These are phyloP conservation scores for Adansonia gregorii DNA, from an alignment of 441 rosid species.

Conservation along the genomic window DNA sequence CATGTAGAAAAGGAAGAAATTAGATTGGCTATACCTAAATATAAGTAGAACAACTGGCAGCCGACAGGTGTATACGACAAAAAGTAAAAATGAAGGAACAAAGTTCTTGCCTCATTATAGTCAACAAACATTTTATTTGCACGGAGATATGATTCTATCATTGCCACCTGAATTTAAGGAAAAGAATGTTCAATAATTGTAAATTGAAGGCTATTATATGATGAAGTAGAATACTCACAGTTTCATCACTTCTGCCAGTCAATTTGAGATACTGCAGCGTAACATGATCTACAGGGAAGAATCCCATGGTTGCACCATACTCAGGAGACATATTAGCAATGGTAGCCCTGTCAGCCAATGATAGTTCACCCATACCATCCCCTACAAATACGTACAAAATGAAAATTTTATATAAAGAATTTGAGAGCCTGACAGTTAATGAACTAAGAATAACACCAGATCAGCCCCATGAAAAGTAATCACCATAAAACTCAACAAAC, in stretches of 20 bases:
- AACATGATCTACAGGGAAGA: slow-evolving; percentile 99
- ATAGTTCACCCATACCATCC: slow-evolving; percentile 86
- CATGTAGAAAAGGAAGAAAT: neutral
- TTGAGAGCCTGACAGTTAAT: neutral
- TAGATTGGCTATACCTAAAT: neutral
- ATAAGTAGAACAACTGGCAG: neutral
- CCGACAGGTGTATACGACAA: neutral
- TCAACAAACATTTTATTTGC: slow-evolving; percentile 97
- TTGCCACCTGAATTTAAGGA: slow-evolving; percentile 62
- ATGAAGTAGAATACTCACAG: slow-evolving; percentile 54
- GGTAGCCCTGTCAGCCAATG: slow-evolving; percentile 99
- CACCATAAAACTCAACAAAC: slow-evolving; percentile 99
- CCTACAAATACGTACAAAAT: slow-evolving; percentile 50
- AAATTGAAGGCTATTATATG: slow-evolving; percentile 14
- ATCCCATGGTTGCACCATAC: slow-evolving; percentile 99
- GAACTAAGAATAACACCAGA: slow-evolving; percentile 25
- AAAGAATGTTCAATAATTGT: slow-evolving; percentile 24
- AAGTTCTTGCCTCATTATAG: slow-evolving; percentile 69
- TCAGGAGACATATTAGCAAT: slow-evolving; percentile 99
- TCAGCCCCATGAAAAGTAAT: slow-evolving; percentile 23
- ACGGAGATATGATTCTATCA: slow-evolving; percentile 95
- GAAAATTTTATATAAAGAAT: neutral
- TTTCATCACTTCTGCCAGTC: slow-evolving; percentile 98
- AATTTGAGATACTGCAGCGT: slow-evolving; percentile 91
- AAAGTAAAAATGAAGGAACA: slow-evolving; percentile 1